Percentiles rank a stretch among this genome's conserved stretches.
Evolutionary conservation across 2,329 filamentous ascomycete species (phyloP).

Genomic region (Aspergillus neoniger): DNA sequence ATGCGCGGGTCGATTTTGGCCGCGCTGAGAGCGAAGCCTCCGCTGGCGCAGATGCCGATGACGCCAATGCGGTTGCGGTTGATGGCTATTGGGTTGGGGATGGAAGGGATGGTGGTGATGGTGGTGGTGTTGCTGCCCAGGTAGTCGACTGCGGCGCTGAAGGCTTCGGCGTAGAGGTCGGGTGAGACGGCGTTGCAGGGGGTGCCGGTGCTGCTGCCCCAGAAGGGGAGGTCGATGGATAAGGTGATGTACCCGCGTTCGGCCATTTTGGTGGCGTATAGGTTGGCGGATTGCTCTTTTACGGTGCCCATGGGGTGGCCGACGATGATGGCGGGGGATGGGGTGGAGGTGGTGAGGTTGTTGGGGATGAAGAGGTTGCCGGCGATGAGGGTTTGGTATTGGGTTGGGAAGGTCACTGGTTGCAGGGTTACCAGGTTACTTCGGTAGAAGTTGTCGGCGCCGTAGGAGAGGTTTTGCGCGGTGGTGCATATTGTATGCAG

Average conservation of each 20-base stretch:
- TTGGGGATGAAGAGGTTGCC: constrained; percentile 26
- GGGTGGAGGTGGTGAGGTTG: constrained; percentile 11
- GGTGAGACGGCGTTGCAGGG: constrained; percentile 28
- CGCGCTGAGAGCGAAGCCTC: constrained; percentile 34
- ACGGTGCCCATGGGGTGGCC: constrained; percentile 30
- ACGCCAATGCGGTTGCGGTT: constrained; percentile 30
- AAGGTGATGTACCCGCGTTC: constrained; percentile 29
- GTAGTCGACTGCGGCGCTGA: constrained; percentile 31
- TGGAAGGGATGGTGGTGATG: too few species aligned
- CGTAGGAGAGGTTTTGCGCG: constrained; percentile 28
- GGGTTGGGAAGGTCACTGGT: constrained; percentile 21
- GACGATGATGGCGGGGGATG: constrained; percentile 24
- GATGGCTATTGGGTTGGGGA: constrained; percentile 14
- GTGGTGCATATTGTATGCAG: too few species aligned
- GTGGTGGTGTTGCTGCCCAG: constrained; percentile 16
- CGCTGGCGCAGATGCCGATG: constrained; percentile 32
- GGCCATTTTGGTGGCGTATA: constrained; percentile 28
- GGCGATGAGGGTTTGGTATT: constrained; percentile 20
- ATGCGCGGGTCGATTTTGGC: constrained; percentile 34
- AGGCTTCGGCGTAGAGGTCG: constrained; percentile 27
- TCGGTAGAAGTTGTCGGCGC: constrained; percentile 29
- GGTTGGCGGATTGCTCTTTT: constrained; percentile 31
- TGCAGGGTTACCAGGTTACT: constrained; percentile 22
- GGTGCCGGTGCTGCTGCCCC: constrained; percentile 27
- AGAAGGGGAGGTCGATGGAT: constrained; percentile 26